A percentile compares a stretch with the other conserved stretches of the same genome.
phyloP scores from a whole-genome alignment of 2,329 filamentous ascomycete genomes.

The Ophiocordyceps polyrhachis-furcata region DNA sequence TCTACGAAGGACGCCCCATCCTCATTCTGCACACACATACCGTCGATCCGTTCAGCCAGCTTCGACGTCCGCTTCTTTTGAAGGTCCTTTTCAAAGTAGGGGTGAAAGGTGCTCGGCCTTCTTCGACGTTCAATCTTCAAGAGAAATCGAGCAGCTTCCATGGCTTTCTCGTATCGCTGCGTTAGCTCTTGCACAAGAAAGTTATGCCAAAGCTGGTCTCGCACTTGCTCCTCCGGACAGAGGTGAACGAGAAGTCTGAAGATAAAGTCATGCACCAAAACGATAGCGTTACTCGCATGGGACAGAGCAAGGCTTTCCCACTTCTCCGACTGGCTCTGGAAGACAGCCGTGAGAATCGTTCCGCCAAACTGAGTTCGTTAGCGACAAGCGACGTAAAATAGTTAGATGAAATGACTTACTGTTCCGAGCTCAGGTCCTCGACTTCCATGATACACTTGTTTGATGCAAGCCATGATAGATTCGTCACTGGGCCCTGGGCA shows the following conservation, averaged over 20 bases:
- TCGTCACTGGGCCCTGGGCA: background rate
- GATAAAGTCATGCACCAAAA: slow-evolving; percentile 34
- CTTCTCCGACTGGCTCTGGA: slow-evolving; percentile 33
- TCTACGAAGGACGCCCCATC: background rate
- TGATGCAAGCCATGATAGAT: slow-evolving; percentile 9
- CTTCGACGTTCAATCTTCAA: slow-evolving; percentile 29
- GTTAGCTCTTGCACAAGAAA: slow-evolving; percentile 27
- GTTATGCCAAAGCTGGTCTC: slow-evolving; percentile 18
- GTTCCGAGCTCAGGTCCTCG: slow-evolving; percentile 4
- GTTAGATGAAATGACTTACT: background rate
- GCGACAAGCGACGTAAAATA: background rate
- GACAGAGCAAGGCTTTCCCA: slow-evolving; percentile 29
- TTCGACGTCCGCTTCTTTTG: slow-evolving; percentile 7
- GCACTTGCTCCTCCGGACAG: slow-evolving; percentile 24
- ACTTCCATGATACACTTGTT: background rate
- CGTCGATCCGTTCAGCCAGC: background rate
- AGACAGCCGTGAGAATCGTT: slow-evolving; percentile 22
- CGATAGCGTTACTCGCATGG: slow-evolving; percentile 32
- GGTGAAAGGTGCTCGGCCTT: slow-evolving; percentile 30
- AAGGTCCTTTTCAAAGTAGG: slow-evolving; percentile 27
- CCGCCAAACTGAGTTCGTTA: slow-evolving; percentile 14
- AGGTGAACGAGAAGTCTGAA: slow-evolving; percentile 17
- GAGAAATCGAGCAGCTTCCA: slow-evolving; percentile 30
- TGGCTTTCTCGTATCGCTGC: slow-evolving; percentile 24
- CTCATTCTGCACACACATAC: background rate